Evolutionary conservation across 2,329 filamentous ascomycete genomes (phyloP), one percentile per base, ranked within the genome.

Genomic region (Sporothrix inflata): DNA sequence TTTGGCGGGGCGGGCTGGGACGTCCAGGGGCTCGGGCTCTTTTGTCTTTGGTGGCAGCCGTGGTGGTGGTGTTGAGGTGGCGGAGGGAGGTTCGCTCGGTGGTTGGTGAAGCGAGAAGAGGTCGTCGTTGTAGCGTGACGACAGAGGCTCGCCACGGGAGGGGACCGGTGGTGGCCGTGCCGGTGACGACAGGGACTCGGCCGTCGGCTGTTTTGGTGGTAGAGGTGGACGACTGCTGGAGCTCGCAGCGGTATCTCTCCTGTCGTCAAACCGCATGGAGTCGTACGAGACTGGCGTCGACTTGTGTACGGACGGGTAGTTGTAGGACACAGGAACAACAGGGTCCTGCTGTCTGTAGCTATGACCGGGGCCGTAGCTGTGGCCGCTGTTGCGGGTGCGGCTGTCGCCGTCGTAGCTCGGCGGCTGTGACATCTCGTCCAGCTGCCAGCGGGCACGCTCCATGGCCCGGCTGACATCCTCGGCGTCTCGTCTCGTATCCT

Each of bases 261-360:
- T 78, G 77, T 4, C 75, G 77, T 12, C 83, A 81, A 30, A 80
- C 40, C 40, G 71, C 68, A 68, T 82, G 0, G 79, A 74, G 6
- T 83, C 81, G 72, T 86, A 87, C 5, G 81, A 79, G 1, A 89
- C 77, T 0, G 87, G 84, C 34, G 82, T 78, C 1, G 88, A 84
- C 76, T 83, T 87, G 6, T 83, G 80, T 47, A 91, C 86, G 0
- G 86, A 85, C 0, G 89, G 89, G 75, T 91, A 91, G 51, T 82
- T 81, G 77, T 89, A 90, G 14, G 79, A 55, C 61, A 72, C 53
- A 53, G 75, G 40, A 57, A 75, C 67, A 16, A 67, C 65, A 4
- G 42, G 24, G 45, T 67, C 65, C 9, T 38, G 42, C 7, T 45
- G 12, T 16, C 42, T 24, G 5, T 49, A 42, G 34, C 57, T 61